Percentiles rank a stretch among this genome's conserved stretches.
These are phyloP conservation scores for Malus hybrid DNA, from an alignment of 331 rosid species.

Conservation along the genomic window DNA sequence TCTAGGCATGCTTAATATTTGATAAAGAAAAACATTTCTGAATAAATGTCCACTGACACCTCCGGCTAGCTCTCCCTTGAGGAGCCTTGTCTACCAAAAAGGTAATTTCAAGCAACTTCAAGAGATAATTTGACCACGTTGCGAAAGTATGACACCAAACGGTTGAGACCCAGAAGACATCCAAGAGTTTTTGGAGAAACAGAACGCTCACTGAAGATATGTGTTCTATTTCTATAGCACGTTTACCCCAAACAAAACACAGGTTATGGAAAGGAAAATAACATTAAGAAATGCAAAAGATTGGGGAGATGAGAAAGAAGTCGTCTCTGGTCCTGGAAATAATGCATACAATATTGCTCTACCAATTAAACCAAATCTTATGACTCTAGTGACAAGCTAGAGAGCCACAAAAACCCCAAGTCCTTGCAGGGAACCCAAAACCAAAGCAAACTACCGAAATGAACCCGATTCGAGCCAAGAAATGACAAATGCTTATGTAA, in stretches of 20 bases:
- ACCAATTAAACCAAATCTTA: neutral
- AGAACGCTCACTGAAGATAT: too few relatives aligned
- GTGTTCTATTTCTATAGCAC: neutral
- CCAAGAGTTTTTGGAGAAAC: too few relatives aligned
- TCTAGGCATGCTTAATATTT: too few relatives aligned
- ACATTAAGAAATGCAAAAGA: neutral
- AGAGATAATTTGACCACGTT: too few relatives aligned
- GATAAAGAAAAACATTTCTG: too few relatives aligned
- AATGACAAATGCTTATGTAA: neutral
- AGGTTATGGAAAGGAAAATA: neutral
- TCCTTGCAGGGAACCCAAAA: neutral
- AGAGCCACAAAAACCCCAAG: neutral
- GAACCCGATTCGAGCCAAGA: neutral
- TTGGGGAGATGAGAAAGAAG: neutral
- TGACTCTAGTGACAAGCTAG: neutral
- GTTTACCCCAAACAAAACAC: neutral
- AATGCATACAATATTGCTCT: neutral
- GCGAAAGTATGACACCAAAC: neutral
- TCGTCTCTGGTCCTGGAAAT: too few relatives aligned
- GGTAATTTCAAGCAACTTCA: too few relatives aligned
- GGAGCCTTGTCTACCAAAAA: too few relatives aligned
- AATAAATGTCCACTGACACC: too few relatives aligned
- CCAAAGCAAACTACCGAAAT: neutral
- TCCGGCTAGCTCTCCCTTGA: too few relatives aligned
- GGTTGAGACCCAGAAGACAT: too few relatives aligned